Evolutionary conservation across 257 asterid genomes (phyloP).

Genomic region (Petunia axillaris): DNA sequence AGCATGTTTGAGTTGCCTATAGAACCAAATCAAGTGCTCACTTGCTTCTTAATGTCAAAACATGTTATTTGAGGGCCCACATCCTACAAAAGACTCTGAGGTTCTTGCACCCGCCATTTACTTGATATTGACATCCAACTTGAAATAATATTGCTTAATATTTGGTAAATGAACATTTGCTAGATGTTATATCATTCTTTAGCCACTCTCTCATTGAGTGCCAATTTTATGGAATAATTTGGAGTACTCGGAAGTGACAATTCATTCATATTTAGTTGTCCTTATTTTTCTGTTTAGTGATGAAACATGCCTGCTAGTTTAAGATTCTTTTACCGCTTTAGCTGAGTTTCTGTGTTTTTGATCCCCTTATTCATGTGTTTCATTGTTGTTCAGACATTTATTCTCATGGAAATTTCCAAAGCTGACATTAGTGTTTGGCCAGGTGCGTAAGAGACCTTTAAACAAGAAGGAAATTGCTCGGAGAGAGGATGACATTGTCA

Average conservation of each 20-base stretch:
- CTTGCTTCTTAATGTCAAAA: background rate
- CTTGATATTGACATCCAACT: conserved; percentile 1
- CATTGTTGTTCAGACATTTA: background rate
- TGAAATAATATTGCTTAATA: background rate
- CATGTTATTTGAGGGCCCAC: conserved; percentile 17
- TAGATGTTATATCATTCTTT: conserved; percentile 6
- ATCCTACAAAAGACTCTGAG: background rate
- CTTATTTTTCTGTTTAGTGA: background rate
- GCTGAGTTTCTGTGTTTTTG: background rate
- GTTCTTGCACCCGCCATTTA: background rate
- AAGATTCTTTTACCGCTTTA: background rate
- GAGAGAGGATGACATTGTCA: conserved; percentile 93
- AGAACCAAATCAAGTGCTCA: conserved; percentile 3
- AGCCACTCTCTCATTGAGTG: background rate
- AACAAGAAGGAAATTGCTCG: conserved; percentile 92
- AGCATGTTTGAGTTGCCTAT: background rate
- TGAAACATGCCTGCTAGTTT: background rate
- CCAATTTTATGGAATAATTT: conserved; percentile 1
- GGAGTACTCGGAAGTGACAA: background rate
- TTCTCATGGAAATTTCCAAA: conserved; percentile 1
- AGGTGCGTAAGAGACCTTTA: conserved; percentile 99
- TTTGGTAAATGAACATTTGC: background rate
- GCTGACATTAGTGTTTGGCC: conserved; percentile 33
- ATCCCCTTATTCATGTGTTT: background rate
- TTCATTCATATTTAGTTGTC: background rate